These are phyloP conservation scores for Giardia muris DNA, from an alignment of 208 protist species.

Conservation along the genomic window DNA sequence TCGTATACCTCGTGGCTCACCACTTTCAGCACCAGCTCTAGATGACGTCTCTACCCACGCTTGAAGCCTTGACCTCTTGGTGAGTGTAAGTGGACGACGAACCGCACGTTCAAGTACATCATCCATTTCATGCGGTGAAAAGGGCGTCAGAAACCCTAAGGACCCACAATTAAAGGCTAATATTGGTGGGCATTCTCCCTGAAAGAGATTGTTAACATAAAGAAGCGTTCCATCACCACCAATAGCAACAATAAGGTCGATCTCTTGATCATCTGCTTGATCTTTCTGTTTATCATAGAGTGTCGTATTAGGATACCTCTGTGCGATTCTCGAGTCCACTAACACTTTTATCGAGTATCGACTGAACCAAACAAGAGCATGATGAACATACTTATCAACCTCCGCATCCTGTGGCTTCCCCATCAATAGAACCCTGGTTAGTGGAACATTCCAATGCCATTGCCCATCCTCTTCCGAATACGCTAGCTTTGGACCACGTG, in stretches of 20 bases:
- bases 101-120: neutral
- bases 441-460: neutral
- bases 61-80: neutral
- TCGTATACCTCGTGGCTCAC: neutral
- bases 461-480: too few relatives aligned
- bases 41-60: neutral
- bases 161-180: neutral
- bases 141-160: conserved; percentile 5
- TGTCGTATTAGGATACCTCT: neutral
- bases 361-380: neutral
- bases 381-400: neutral
- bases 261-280: neutral
- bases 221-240: conserved; percentile 7
- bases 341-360: neutral
- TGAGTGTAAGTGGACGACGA: neutral
- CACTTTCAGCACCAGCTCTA: neutral
- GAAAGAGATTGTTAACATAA: neutral
- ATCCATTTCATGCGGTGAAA: neutral
- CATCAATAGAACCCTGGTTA: neutral
- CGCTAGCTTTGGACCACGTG: too few relatives aligned
- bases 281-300: neutral
- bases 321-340: neutral
- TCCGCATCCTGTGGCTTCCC: neutral
- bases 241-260: neutral
- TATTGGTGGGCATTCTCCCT: neutral